A percentile compares a stretch with the other conserved stretches of the same genome.
phyloP scores from a whole-genome alignment of 768 basidiomycete species.

The Termitomyces sp. region DNA sequence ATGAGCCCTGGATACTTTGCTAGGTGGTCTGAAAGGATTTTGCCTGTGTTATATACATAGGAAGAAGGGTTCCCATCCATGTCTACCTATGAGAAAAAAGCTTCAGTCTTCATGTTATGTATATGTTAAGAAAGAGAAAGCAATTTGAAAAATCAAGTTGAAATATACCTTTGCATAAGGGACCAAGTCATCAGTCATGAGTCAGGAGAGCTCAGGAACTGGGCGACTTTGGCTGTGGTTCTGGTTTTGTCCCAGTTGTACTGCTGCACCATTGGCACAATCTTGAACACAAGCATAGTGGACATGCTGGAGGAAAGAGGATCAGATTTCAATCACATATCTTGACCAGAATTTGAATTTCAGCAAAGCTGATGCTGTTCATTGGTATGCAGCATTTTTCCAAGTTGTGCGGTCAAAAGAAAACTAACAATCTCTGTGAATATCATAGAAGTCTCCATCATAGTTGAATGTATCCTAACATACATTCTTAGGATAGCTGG shows the following conservation, averaged over 20 bases:
- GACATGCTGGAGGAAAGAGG: not conserved
- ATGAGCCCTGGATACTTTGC: constrained; percentile 68
- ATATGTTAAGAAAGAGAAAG: not conserved
- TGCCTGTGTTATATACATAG: not conserved
- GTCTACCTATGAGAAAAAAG: constrained; percentile 60
- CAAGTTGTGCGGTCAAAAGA: too few relatives aligned
- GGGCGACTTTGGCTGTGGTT: constrained; percentile 78
- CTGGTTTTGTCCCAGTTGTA: constrained; percentile 97
- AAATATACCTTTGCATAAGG: constrained; percentile 89
- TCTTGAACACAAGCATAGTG: constrained; percentile 59
- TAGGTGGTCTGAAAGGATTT: constrained; percentile 57
- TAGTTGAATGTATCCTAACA: too few relatives aligned
- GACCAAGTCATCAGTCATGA: constrained; percentile 61
- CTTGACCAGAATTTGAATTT: too few relatives aligned
- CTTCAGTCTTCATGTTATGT: constrained; percentile 2
- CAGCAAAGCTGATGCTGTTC: too few relatives aligned
- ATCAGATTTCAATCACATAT: too few relatives aligned
- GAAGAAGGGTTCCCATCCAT: constrained; percentile 94
- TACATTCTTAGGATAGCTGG: too few relatives aligned
- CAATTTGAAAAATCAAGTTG: too few relatives aligned
- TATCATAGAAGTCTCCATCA: too few relatives aligned
- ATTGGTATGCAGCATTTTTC: too few relatives aligned
- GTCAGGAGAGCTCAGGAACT: constrained; percentile 66
- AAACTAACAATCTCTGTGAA: too few relatives aligned
- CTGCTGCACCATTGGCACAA: constrained; percentile 78